These are phyloP conservation scores for Limnanthes douglasii DNA, from an alignment of 345 rosid genomes.

Conservation along the genomic window DNA sequence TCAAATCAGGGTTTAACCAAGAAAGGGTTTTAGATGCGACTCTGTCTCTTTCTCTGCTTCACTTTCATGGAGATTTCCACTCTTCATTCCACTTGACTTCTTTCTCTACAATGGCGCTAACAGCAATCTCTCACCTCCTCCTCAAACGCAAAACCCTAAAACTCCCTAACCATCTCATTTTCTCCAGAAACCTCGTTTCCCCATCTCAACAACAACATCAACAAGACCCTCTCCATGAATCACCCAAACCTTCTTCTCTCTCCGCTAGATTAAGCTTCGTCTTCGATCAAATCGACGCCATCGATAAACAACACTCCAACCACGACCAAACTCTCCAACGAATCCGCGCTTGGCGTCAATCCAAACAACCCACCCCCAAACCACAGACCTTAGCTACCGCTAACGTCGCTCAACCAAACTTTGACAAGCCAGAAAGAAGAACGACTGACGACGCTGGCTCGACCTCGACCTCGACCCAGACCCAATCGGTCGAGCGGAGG, in stretches of 20 bases:
- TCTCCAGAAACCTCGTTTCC: slow-evolving; percentile 13
- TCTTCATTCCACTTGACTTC: too few relatives aligned
- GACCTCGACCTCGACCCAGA: neutral
- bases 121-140: slow-evolving; percentile 32
- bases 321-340: slow-evolving; percentile 63
- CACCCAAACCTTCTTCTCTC: slow-evolving; percentile 48
- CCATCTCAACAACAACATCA: slow-evolving; percentile 11
- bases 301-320: slow-evolving; percentile 52
- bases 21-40: too few relatives aligned
- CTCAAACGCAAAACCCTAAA: slow-evolving; percentile 20
- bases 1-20: too few relatives aligned
- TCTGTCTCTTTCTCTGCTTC: too few relatives aligned
- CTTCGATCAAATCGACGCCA: slow-evolving; percentile 79
- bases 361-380: slow-evolving; percentile 23
- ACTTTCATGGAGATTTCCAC: too few relatives aligned
- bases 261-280: slow-evolving; percentile 86
- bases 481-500: slow-evolving; percentile 7
- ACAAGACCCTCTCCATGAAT: slow-evolving; percentile 9
- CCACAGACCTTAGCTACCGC: slow-evolving; percentile 4
- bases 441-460: slow-evolving; percentile 1
- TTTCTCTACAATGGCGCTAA: slow-evolving; percentile 15
- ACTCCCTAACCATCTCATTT: slow-evolving; percentile 13
- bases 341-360: slow-evolving; percentile 86
- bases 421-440: neutral
- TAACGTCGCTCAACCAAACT: neutral